Evolutionary conservation across 305 asterid genomes (phyloP).

Genomic region (Stenogyne calaminthoides): DNA sequence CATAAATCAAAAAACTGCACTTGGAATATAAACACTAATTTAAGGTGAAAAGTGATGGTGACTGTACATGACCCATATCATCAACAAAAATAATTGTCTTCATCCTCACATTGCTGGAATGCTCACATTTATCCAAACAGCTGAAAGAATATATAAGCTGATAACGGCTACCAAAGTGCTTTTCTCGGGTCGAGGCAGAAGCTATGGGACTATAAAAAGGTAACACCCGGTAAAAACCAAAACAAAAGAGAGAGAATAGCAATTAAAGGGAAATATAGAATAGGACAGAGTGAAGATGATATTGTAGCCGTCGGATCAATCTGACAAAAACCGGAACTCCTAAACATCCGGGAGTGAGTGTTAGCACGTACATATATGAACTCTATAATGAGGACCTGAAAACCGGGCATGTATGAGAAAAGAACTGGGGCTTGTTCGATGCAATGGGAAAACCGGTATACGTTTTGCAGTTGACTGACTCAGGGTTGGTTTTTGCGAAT

Average conservation of each 20-base stretch:
- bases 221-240: conserved; percentile 23
- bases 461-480: conserved; percentile 53
- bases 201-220: conserved; percentile 36
- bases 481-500: conserved; percentile 68
- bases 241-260: conserved; percentile 9
- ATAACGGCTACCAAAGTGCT: conserved; percentile 59
- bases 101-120: background rate
- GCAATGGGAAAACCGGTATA: conserved; percentile 61
- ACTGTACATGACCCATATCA: background rate
- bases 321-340: conserved; percentile 79
- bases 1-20: too few relatives aligned
- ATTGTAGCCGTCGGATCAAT: conserved; percentile 54
- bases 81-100: background rate
- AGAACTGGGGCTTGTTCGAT: conserved; percentile 83
- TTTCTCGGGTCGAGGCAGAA: conserved; percentile 42
- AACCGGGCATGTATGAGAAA: conserved; percentile 64
- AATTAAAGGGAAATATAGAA: conserved; percentile 26
- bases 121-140: conserved; percentile 27
- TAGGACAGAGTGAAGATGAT: conserved; percentile 40
- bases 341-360: conserved; percentile 66
- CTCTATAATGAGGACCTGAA: conserved; percentile 75
- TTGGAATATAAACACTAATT: too few relatives aligned
- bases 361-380: conserved; percentile 78
- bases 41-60: background rate
- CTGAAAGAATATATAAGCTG: conserved; percentile 16